Percentiles rank a stretch among this genome's conserved stretches.
phyloP scores from a whole-genome alignment of 306 rosid species.

The Medicago lupulina region DNA sequence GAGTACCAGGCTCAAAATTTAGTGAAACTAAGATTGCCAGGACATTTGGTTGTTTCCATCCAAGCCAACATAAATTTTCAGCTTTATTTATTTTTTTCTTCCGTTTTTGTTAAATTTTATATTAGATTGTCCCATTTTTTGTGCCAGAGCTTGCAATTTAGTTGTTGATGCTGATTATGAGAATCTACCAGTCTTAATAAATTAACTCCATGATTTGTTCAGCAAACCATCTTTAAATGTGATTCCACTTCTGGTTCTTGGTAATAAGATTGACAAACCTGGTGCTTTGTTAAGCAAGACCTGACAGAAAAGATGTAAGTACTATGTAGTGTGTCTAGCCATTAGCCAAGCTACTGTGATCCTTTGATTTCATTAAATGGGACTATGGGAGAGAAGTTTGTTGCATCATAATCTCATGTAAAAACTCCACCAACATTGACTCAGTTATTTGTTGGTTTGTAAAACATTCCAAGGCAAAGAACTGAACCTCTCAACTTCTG shows the following conservation, averaged over 20 bases:
- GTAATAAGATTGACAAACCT: too few species aligned
- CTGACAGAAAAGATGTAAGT: too few species aligned
- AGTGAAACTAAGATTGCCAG: too few species aligned
- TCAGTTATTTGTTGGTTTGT: conserved; percentile 68
- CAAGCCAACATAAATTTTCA: too few species aligned
- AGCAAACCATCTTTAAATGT: conserved; percentile 61
- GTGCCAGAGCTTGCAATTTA: conserved; percentile 43
- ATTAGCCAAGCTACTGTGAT: neutral
- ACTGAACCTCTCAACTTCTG: conserved; percentile 46
- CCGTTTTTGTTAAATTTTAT: too few species aligned
- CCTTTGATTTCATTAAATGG: conserved; percentile 19
- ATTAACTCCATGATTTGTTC: conserved; percentile 72
- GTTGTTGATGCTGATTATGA: conserved; percentile 59
- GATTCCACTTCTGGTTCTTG: neutral
- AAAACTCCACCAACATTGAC: conserved; percentile 71
- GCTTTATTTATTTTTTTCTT: too few species aligned
- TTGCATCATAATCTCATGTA: conserved; percentile 79
- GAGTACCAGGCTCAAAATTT: too few species aligned
- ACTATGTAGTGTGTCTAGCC: too few species aligned
- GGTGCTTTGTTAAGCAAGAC: too few species aligned
- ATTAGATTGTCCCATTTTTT: neutral
- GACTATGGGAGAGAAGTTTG: conserved; percentile 57
- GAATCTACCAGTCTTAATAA: conserved; percentile 56
- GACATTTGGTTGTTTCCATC: too few species aligned
- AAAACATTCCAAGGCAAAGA: conserved; percentile 72